Evolutionary conservation across 2,329 filamentous ascomycete genomes (phyloP), one percentile per base, ranked within the genome.

Genomic region (Ascochyta clinopodiicola): DNA sequence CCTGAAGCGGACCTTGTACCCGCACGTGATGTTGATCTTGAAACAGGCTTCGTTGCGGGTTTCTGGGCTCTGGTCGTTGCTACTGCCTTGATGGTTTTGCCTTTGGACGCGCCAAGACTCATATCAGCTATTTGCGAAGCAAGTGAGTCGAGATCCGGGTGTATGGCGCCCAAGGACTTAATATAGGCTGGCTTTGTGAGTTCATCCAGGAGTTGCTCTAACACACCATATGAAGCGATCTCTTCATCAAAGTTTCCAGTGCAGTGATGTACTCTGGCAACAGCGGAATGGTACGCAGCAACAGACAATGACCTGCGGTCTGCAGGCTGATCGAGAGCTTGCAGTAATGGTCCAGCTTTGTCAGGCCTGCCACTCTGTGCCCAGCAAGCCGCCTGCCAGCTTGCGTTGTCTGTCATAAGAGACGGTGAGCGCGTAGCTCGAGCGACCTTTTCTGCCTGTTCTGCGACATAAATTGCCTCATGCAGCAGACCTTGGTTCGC

Each of bases 401-500:
- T 72, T 36, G 68, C 56, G 40, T 79, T 80, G 35, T 80, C 77
- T 19, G 79, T 74, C 25, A 79, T 71, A 1, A 82, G 77, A 12
- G 87, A 81, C 32, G 84, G 80, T 0, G 89, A 87, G 43, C 84
- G 80, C 8, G 90, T 84, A n/a, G 84, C 85, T 55, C 83, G 82
- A 21, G 91, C 91, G 56, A 96, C 84, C 67, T 89, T 91, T 49
- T 89, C 81, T 0, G 92, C 92, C 66, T 95, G 90, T 63, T 97
- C 89, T 1, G 89, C 88, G 64, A 96, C 96, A 71, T 93, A 95
- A 0, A 94, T 78, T 2, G 94, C 94, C 72, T 98, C 94, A 57
- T 91, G 88, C 61, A 92, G 91, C 76, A 96, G 84, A 25, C 95
- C 95, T 60, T 95, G 85, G 61, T 96, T 89, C 1, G 89, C 86